A percentile compares a stretch with the other conserved stretches of the same genome.
These are phyloP conservation scores for Boletus fagicola DNA, from an alignment of 768 basidiomycete species.

Conservation along the genomic window DNA sequence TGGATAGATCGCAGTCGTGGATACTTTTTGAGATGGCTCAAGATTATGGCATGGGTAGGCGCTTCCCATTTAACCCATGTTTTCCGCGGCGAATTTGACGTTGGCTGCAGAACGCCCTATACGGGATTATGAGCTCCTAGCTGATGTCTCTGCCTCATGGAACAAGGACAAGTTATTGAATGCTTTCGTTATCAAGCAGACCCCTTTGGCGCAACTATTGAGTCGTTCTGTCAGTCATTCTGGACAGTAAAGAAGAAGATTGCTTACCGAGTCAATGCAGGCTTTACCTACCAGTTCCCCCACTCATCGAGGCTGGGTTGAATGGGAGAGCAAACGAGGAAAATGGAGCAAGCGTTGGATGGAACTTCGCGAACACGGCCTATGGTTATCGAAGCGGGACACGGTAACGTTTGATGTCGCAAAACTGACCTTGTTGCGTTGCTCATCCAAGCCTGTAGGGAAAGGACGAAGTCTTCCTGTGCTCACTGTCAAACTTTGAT, in stretches of 20 bases:
- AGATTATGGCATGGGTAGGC: conserved; percentile 89
- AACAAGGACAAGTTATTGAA: conserved; percentile 80
- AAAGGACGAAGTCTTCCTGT: conserved; percentile 80
- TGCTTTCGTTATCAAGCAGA: conserved; percentile 74
- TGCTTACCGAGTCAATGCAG: conserved; percentile 43
- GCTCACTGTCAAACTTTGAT: conserved; percentile 87
- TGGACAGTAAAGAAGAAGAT: conserved; percentile 35
- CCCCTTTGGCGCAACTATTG: conserved; percentile 59
- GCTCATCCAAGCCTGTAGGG: conserved; percentile 45
- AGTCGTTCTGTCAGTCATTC: conserved; percentile 52
- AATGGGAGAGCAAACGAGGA: conserved; percentile 87
- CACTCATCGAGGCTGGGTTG: conserved; percentile 61
- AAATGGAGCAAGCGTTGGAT: conserved; percentile 96
- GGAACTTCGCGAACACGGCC: conserved; percentile 77
- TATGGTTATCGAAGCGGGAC: conserved; percentile 89
- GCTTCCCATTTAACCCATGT: neutral
- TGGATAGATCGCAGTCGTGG: conserved; percentile 72
- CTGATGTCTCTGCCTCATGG: conserved; percentile 83
- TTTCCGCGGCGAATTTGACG: conserved; percentile 6
- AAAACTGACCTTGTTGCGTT: neutral
- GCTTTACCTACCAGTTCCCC: conserved; percentile 48
- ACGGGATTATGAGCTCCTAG: conserved; percentile 79
- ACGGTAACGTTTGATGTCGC: conserved; percentile 49
- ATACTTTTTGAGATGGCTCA: conserved; percentile 89
- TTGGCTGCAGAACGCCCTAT: conserved; percentile 75